Conservation (phyloP, 1,284 basidiomycete genomes). For the Rhodotorula glutinis region DNA sequence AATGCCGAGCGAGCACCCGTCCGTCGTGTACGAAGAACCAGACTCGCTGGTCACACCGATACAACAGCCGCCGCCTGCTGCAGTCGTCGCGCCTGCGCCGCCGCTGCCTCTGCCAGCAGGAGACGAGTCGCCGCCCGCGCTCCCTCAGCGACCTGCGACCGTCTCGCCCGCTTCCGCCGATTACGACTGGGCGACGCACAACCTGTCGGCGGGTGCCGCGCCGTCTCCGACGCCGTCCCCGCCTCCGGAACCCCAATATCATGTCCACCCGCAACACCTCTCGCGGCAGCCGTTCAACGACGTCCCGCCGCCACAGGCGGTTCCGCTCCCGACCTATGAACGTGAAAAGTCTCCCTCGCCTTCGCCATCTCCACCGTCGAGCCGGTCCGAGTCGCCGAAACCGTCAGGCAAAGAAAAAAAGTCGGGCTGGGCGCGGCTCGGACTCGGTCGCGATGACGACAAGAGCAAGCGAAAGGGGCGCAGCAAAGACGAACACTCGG, state of each 20-base stretch:
- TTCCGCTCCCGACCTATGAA: conserved; percentile 41
- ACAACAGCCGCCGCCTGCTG: conserved; percentile 41
- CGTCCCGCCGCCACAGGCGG: conserved; percentile 19
- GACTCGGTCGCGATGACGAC: conserved; percentile 44
- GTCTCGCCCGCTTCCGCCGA: conserved; percentile 43
- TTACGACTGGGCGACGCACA: conserved; percentile 38
- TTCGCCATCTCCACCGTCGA: conserved; percentile 45
- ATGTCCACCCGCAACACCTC: conserved; percentile 20
- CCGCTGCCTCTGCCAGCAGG: conserved; percentile 11
- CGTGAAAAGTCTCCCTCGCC: conserved; percentile 35
- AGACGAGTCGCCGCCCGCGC: conserved; percentile 47
- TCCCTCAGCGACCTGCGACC: conserved; percentile 47
- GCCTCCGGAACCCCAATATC: conserved; percentile 22
- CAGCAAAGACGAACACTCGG: not conserved
- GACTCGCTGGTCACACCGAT: not conserved
- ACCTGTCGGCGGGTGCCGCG: conserved; percentile 48
- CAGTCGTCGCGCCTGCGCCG: conserved; percentile 27
- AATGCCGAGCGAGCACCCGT: not conserved
- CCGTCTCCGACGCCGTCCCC: conserved; percentile 14
- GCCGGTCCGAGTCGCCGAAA: conserved; percentile 2
- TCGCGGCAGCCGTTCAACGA: conserved; percentile 14
- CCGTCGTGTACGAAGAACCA: not conserved
- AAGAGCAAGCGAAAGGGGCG: conserved; percentile 34
- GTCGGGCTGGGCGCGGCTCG: conserved; percentile 56
- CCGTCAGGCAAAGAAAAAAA: conserved; percentile 67